Base-by-base conservation (phyloP, 1,284 basidiomycete species). In the Amylostereum areolatum region DNA sequence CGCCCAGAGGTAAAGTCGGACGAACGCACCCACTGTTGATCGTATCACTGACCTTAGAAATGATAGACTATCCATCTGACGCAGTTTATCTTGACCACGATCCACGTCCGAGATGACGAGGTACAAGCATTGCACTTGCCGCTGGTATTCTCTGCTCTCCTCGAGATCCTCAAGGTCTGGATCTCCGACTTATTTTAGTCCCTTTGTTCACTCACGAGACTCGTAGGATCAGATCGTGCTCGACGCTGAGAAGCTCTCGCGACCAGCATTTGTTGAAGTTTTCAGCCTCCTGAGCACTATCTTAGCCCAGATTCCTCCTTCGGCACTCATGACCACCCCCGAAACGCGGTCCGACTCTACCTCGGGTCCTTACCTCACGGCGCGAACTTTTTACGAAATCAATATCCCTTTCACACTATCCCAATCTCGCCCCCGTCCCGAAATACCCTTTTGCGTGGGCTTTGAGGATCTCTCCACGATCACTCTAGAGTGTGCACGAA, bases 101-200 rank as follows among this genome's bases (percentile, higher is more conserved):
- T 93, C 59, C 74, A 80, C 7, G 61, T 71, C 6, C 88, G 90
- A 59, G 92, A 95, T 55, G 89, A 93, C 51, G 92, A 94, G 62
- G 81, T 86, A 11, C 80, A 80, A 59, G 78, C 73, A 11, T 73
- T 94, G 32, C 92, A 97, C 63, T 72, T 95, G 1, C 93, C 93
- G 0, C 66, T 91, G 33, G 71, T 89, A 11, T 85, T 91, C 53
- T 70, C 79, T 5, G 81, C 79, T 9, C 68, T 89, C 41, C 61
- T 83, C 36, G 85, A 91, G 54, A 60, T 77, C 6, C 56, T 89
- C 32, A 69, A 78, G 56, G 87, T 89, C 63, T 59, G 73, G 56
- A n/a, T 29, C 12, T 35, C 49, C 39, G 41, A 2, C 43, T 48
- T 29, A 51, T 28, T 45, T 25, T 11, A n/a, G 18, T 45, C 40